phyloP scores from a whole-genome alignment of 192 early-diverging fungal species.

The Coemansia sp. region DNA sequence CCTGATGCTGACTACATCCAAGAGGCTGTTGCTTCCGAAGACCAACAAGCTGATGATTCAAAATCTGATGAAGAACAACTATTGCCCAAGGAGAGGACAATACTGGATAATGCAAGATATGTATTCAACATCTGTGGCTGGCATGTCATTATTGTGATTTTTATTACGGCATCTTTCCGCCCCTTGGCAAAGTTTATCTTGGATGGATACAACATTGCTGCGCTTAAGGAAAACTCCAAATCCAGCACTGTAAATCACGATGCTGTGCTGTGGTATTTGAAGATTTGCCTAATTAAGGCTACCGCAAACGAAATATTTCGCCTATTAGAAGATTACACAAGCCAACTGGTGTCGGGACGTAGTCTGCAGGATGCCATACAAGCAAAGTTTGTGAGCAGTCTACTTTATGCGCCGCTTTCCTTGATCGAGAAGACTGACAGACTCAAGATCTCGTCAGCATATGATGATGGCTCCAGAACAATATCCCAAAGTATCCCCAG shows the following conservation, averaged over 20 bases:
- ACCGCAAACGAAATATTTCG: background rate
- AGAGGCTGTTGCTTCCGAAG: background rate
- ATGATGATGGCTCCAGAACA: background rate
- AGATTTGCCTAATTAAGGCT: background rate
- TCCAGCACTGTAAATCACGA: background rate
- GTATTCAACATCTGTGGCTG: background rate
- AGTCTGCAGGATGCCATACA: background rate
- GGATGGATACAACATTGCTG: constrained; percentile 21
- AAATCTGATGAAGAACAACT: too few relatives aligned
- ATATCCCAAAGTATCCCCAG: background rate
- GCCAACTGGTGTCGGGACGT: background rate
- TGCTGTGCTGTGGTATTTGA: constrained; percentile 5
- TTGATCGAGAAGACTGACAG: constrained; percentile 8
- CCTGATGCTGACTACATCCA: background rate
- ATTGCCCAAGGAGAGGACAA: background rate
- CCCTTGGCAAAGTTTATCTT: constrained; percentile 22
- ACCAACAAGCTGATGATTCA: background rate
- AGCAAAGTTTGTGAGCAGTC: background rate
- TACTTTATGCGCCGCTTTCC: constrained; percentile 5
- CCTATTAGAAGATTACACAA: background rate
- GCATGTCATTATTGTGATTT: background rate
- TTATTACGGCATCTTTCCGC: background rate
- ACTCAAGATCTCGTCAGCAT: constrained; percentile 3
- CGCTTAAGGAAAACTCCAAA: constrained; percentile 2
- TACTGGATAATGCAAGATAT: background rate